These are phyloP conservation scores for Ophiocordyceps camponoti-leonardi DNA, from an alignment of 2,329 filamentous ascomycete species.

Conservation along the genomic window DNA sequence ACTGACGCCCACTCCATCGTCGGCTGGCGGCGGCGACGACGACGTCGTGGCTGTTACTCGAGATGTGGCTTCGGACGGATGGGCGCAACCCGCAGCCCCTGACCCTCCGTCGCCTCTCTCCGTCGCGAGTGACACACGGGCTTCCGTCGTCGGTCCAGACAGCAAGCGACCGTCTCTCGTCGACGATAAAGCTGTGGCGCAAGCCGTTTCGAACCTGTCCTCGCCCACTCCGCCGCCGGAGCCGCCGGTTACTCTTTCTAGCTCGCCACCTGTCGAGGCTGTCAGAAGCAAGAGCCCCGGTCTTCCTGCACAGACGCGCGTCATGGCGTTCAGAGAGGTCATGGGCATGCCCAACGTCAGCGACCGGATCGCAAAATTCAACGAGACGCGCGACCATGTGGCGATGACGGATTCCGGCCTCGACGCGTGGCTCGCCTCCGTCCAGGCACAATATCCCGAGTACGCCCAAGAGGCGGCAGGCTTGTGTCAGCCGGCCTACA, in stretches of 20 bases:
- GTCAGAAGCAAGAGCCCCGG: background rate
- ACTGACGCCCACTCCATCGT: slow-evolving; percentile 1
- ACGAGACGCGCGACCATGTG: slow-evolving; percentile 54
- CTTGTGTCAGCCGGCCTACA: slow-evolving; percentile 4
- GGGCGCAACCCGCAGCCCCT: background rate
- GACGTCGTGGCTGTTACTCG: slow-evolving; percentile 2
- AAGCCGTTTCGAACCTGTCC: slow-evolving; percentile 15
- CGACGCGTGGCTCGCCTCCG: slow-evolving; percentile 32
- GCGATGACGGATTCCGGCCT: slow-evolving; percentile 60
- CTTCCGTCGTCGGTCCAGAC: slow-evolving; percentile 6
- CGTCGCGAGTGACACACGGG: slow-evolving; percentile 13
- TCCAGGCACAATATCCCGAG: slow-evolving; percentile 29
- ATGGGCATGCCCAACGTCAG: slow-evolving; percentile 45
- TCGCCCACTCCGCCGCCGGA: slow-evolving; percentile 20
- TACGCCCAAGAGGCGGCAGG: slow-evolving; percentile 18
- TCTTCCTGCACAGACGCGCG: slow-evolving; percentile 7
- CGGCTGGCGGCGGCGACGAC: background rate
- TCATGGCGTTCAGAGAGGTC: slow-evolving; percentile 59
- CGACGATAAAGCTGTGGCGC: slow-evolving; percentile 25
- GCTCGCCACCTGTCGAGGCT: slow-evolving; percentile 4
- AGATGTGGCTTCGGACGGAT: slow-evolving; percentile 1
- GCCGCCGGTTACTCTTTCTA: slow-evolving; percentile 17
- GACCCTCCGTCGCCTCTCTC: slow-evolving; percentile 29
- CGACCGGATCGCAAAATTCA: slow-evolving; percentile 59
- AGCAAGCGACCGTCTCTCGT: slow-evolving; percentile 19